phyloP scores from a whole-genome alignment of 805 yeast species.

The Nakazawaea sp. region DNA sequence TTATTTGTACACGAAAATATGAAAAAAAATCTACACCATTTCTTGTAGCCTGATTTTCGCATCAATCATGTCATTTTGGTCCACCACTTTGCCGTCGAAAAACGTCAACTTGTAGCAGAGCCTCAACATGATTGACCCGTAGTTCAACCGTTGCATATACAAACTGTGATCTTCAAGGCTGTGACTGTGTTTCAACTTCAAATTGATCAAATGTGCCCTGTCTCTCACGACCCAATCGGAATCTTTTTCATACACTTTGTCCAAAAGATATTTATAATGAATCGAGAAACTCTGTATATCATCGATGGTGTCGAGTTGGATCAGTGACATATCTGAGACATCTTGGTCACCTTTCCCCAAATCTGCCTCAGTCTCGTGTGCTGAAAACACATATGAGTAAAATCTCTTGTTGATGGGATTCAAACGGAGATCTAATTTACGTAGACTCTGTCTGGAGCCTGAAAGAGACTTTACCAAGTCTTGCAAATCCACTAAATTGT shows the following conservation, averaged over 20 bases:
- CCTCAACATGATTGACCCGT: constrained; percentile 29
- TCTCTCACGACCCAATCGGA: constrained; percentile 33
- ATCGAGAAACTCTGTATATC: constrained; percentile 36
- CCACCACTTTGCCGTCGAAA: constrained; percentile 26
- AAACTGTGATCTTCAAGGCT: background rate
- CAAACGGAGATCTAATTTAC: constrained; percentile 38
- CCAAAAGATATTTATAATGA: constrained; percentile 28
- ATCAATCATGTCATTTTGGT: constrained; percentile 6
- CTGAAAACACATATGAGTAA: constrained; percentile 48
- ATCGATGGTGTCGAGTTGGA: constrained; percentile 30
- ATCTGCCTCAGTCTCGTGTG: constrained; percentile 23
- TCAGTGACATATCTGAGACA: constrained; percentile 6
- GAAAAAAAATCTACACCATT: background rate
- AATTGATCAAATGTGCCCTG: constrained; percentile 18
- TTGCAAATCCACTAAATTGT: constrained; percentile 30
- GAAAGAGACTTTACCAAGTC: constrained; percentile 25
- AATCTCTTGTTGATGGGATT: constrained; percentile 39
- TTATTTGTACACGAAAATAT: background rate
- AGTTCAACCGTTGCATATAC: constrained; percentile 21
- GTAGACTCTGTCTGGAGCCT: constrained; percentile 26
- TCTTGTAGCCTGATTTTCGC: constrained; percentile 10
- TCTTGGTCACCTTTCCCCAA: constrained; percentile 2
- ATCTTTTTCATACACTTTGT: constrained; percentile 15
- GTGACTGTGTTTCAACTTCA: constrained; percentile 13
- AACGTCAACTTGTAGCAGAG: constrained; percentile 26